phyloP scores from a whole-genome alignment of 371 early-diverging fungal genomes.

The Lichtheimia ramosa region DNA sequence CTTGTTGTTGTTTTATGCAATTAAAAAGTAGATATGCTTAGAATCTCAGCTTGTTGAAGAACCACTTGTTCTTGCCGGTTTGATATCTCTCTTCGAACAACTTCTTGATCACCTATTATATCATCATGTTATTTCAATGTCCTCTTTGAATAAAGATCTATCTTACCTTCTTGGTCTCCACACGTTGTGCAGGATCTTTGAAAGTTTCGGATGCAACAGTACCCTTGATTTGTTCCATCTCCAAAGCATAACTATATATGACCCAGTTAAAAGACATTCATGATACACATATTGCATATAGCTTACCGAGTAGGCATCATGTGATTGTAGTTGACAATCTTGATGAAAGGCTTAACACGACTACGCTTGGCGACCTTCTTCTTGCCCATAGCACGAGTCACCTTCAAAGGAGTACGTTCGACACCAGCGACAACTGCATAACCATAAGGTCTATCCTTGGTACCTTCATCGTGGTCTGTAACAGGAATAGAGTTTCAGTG shows the following conservation, averaged over 20 bases:
- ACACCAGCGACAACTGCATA: conserved; percentile 97
- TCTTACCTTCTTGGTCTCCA: conserved; percentile 79
- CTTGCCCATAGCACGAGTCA: conserved; percentile 92
- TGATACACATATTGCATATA: not conserved
- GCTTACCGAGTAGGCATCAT: conserved; percentile 96
- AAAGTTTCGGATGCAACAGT: conserved; percentile 85
- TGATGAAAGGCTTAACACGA: conserved; percentile 97
- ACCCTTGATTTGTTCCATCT: conserved; percentile 87
- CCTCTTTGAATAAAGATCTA: not conserved
- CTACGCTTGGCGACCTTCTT: conserved; percentile 95
- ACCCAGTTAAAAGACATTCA: not conserved
- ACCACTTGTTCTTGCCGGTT: conserved; percentile 99
- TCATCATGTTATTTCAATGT: not conserved
- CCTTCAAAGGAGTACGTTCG: conserved; percentile 94
- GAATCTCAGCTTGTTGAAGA: conserved; percentile 99
- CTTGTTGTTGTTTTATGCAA: not conserved
- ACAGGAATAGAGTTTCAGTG: not conserved
- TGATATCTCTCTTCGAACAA: conserved; percentile 93
- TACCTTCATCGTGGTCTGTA: conserved; percentile 81
- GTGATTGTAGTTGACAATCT: conserved; percentile 98
- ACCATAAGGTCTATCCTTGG: conserved; percentile 92
- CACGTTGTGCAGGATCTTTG: conserved; percentile 93
- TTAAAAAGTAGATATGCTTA: conserved; percentile 46
- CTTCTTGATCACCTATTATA: conserved; percentile 77
- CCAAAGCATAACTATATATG: conserved; percentile 67